Percentiles rank a stretch among this genome's conserved stretches.
Conservation (phyloP, 768 basidiomycete species). For the Tylopilus vinaceipallidus region DNA sequence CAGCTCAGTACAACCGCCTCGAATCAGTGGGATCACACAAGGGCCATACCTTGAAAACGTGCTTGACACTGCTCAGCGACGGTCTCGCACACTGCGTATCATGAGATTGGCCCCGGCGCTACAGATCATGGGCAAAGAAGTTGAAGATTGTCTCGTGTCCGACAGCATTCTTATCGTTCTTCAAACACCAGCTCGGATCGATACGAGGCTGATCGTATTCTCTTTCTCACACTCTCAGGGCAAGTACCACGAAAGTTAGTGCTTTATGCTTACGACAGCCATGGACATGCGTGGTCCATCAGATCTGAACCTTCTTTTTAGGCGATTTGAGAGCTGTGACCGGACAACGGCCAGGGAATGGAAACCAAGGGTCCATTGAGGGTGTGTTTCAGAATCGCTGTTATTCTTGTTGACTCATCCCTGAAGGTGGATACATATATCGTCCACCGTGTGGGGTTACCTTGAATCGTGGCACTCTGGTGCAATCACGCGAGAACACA, state of each 20-base stretch:
- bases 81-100: constrained; percentile 3
- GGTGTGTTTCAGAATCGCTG: too few species aligned
- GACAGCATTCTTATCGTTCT: constrained; percentile 23
- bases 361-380: too few species aligned
- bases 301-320: too few species aligned
- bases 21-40: constrained; percentile 3
- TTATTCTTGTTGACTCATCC: neutral
- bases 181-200: constrained; percentile 25
- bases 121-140: constrained; percentile 20
- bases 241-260: too few species aligned
- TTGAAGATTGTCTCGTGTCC: neutral
- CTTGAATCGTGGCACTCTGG: too few species aligned
- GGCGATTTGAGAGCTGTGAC: too few species aligned
- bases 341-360: too few species aligned
- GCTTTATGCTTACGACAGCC: too few species aligned
- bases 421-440: neutral
- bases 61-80: constrained; percentile 9
- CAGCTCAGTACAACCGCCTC: too few species aligned
- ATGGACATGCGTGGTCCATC: too few species aligned
- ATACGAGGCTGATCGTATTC: constrained; percentile 18
- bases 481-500: too few species aligned
- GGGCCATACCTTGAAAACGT: constrained; percentile 12
- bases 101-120: constrained; percentile 1
- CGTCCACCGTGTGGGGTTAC: too few species aligned
- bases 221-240: constrained; percentile 2